Evolutionary conservation across 352 stramenopile species (phyloP), one percentile per base, ranked within the genome.

Genomic region (Globisporangium uncinulatum): DNA sequence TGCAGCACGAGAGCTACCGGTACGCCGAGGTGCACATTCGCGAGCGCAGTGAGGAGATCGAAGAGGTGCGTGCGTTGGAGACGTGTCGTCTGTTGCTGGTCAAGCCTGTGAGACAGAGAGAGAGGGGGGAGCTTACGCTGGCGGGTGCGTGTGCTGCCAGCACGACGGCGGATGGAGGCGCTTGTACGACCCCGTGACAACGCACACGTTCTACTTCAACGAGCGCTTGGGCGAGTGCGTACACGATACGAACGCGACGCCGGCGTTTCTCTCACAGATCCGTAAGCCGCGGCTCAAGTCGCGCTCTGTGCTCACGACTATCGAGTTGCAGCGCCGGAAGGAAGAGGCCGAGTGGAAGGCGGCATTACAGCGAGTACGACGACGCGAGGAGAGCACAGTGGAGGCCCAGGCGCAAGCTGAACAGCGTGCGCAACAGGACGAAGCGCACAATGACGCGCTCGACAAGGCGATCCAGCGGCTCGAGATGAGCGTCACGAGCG

Each of bases 331-430:
- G 20, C 71, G 66, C 2, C 71, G 66, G n/a, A 66, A 69, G 13
- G 83, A 90, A 54, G 77, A 88, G 14, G 67, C 76, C 49, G 79
- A 87, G 50, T 92, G 83, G 83, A 83, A 76, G 39, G 57, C 74
- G 19, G 68, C 77, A 29, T 62, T 92, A 15, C 62, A 83, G 58
- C 71, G 82, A 15, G 66, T 70, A 13, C 60, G 75, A 0, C 56
- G 71, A 34, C 74, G 68, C 10, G 79, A 89, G 3, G 54, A 73
- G 17, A 52, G 69, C 0, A 34, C 69, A 10, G 62, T 68, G 43
- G 67, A 71, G 41, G 36, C 67, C 17, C 47, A 61, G 14, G 37
- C 70, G 24, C 47, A 75, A 21, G 56, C 58, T 3, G 47, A 50
- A 4, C 59, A 57, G 14, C 45, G 41, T 4, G 60, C 42, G 9